phyloP scores from a whole-genome alignment of 1,139 yeast genomes.

The Debaryomycetaceae sp. region DNA sequence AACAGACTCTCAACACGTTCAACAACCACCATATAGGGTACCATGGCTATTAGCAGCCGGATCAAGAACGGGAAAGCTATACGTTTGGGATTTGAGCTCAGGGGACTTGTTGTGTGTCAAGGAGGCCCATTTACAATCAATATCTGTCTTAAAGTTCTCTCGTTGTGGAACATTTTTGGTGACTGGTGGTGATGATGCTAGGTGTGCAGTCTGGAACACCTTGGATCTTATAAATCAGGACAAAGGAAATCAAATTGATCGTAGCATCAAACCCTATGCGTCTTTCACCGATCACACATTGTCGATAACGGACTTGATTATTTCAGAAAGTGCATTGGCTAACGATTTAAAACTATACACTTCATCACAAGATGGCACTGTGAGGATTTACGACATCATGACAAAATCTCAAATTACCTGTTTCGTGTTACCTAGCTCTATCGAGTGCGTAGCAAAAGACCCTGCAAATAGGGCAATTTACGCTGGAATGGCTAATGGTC shows the following conservation, averaged over 20 bases:
- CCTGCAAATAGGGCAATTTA: constrained; percentile 78
- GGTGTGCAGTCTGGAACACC: constrained; percentile 73
- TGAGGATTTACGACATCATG: constrained; percentile 58
- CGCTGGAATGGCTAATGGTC: constrained; percentile 66
- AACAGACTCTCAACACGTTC: constrained; percentile 4
- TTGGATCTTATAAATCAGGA: constrained; percentile 51
- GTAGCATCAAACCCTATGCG: constrained; percentile 37
- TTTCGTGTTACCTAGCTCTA: constrained; percentile 59
- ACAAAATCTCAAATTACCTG: constrained; percentile 56
- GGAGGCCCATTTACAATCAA: constrained; percentile 82
- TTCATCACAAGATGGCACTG: constrained; percentile 71
- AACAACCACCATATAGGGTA: constrained; percentile 35
- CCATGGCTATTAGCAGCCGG: constrained; percentile 78
- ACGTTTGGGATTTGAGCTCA: constrained; percentile 82
- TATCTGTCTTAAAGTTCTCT: constrained; percentile 57
- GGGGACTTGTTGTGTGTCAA: constrained; percentile 71
- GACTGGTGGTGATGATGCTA: constrained; percentile 78
- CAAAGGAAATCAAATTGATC: constrained; percentile 15
- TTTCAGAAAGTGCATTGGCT: constrained; percentile 47
- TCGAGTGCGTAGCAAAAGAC: constrained; percentile 64
- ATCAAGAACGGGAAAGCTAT: constrained; percentile 66
- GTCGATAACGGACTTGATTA: constrained; percentile 59
- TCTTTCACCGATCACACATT: constrained; percentile 74
- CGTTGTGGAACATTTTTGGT: constrained; percentile 65
- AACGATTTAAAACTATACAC: constrained; percentile 68